Conservation (phyloP, 768 basidiomycete species). For the Calvatia gigantea region DNA sequence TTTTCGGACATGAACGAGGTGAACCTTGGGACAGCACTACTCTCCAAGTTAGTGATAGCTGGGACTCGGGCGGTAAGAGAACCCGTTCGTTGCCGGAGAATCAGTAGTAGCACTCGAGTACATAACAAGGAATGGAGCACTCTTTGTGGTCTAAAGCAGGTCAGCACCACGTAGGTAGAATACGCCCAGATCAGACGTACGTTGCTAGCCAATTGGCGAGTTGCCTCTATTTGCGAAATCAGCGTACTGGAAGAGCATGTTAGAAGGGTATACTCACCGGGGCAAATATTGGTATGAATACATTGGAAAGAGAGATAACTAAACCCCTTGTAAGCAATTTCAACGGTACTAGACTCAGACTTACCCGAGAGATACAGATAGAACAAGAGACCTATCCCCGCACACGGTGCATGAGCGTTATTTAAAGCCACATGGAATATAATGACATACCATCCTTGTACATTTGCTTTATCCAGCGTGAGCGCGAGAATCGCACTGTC, state of each 20-base stretch:
- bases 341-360: conserved; percentile 7
- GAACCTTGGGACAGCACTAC: conserved; percentile 14
- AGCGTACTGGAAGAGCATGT: not conserved
- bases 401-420: not conserved
- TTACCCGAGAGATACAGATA: conserved; percentile 36
- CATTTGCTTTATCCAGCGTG: conserved; percentile 33
- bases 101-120: conserved; percentile 38
- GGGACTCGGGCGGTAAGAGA: conserved; percentile 18
- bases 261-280: conserved; percentile 24
- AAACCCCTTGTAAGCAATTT: not conserved
- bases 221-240: conserved; percentile 18
- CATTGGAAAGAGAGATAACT: conserved; percentile 38
- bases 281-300: conserved; percentile 33
- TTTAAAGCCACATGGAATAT: not conserved
- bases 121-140: conserved; percentile 41
- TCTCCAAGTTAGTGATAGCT: not conserved
- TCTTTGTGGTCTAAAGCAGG: conserved; percentile 31
- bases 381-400: conserved; percentile 33
- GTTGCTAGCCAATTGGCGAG: conserved; percentile 42
- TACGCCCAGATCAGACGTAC: conserved; percentile 20
- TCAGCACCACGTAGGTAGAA: not conserved
- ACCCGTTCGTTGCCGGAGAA: conserved; percentile 27
- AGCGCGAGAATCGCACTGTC: conserved; percentile 31
- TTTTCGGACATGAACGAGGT: conserved; percentile 20
- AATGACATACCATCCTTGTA: conserved; percentile 33